A percentile compares a stretch with the other conserved stretches of the same genome.
These are phyloP conservation scores for Phytomonas sp. DNA, from an alignment of 208 protist species.

Conservation along the genomic window DNA sequence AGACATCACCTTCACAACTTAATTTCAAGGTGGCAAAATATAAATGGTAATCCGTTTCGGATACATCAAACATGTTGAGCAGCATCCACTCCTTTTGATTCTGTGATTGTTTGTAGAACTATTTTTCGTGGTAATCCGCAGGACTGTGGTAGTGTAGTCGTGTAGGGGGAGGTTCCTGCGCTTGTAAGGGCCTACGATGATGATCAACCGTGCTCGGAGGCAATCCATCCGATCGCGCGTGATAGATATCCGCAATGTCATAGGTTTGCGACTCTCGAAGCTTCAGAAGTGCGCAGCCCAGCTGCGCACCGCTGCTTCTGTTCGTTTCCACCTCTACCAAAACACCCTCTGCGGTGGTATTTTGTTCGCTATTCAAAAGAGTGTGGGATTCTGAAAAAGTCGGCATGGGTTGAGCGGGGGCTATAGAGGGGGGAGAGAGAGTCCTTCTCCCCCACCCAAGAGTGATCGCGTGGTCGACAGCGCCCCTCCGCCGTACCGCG, in stretches of 20 bases:
- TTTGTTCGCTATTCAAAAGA: not conserved
- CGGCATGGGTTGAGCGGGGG: not conserved
- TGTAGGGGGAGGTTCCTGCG: not conserved
- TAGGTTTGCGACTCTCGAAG: not conserved
- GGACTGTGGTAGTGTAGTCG: not conserved
- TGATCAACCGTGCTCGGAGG: not conserved
- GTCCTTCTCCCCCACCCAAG: not conserved
- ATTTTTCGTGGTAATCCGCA: not conserved
- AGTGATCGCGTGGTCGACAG: too few species aligned
- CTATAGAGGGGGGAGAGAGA: too few species aligned
- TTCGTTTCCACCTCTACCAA: not conserved
- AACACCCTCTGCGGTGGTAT: not conserved
- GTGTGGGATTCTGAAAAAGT: not conserved
- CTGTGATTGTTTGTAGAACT: not conserved
- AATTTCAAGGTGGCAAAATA: not conserved
- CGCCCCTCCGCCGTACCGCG: slow-evolving; percentile 9
- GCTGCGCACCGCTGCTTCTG: not conserved
- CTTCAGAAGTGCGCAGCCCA: not conserved
- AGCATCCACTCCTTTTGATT: too few species aligned
- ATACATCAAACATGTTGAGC: not conserved
- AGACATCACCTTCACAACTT: not conserved
- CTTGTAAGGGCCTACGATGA: not conserved
- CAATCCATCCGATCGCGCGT: not conserved
- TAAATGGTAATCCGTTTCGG: not conserved
- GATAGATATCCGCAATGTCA: not conserved